Evolutionary conservation across 257 asterid species (phyloP).

Genomic region (Penstemon newberryi): DNA sequence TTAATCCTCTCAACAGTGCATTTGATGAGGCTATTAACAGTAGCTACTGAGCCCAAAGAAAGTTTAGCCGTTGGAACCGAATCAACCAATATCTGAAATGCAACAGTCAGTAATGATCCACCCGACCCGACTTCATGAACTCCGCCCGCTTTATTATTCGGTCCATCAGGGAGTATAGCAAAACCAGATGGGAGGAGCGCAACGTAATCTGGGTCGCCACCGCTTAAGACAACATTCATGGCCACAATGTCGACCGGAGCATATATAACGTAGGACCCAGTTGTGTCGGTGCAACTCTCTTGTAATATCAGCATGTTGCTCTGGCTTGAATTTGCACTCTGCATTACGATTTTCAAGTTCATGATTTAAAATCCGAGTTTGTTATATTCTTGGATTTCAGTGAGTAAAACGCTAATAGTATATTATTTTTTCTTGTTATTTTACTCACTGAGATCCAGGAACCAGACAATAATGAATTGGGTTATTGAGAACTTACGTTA

Average conservation of each 20-base stretch:
- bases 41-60: slow-evolving; percentile 55
- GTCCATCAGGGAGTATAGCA: slow-evolving; percentile 59
- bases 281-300: slow-evolving; percentile 45
- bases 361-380: background rate
- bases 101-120: slow-evolving; percentile 51
- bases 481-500: slow-evolving; percentile 34
- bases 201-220: slow-evolving; percentile 55
- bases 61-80: slow-evolving; percentile 60
- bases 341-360: slow-evolving; percentile 10
- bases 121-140: slow-evolving; percentile 35
- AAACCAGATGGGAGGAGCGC: slow-evolving; percentile 64
- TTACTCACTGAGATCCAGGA: too few species aligned
- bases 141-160: slow-evolving; percentile 17
- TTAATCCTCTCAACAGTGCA: slow-evolving; percentile 60
- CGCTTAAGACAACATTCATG: slow-evolving; percentile 52
- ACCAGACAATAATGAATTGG: too few species aligned
- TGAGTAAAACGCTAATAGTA: background rate
- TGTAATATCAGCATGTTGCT: slow-evolving; percentile 54
- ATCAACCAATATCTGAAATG: slow-evolving; percentile 60
- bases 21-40: slow-evolving; percentile 55
- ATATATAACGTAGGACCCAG: slow-evolving; percentile 53
- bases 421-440: too few species aligned
- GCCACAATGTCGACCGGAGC: slow-evolving; percentile 50
- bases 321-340: slow-evolving; percentile 57
- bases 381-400: background rate